Conservation (phyloP, 257 asterid genomes). For the Solanum piurae region DNA sequence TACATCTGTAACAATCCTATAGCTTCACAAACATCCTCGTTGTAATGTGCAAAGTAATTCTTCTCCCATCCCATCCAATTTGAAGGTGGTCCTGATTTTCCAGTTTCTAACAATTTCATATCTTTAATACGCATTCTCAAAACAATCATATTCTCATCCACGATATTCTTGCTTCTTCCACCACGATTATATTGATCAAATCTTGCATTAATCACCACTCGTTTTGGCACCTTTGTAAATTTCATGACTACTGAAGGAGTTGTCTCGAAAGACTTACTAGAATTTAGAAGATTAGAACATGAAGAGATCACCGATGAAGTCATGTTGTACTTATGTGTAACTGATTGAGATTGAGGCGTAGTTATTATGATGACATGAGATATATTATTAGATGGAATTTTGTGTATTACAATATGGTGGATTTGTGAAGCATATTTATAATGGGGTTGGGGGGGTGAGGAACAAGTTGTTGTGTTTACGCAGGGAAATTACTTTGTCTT, state of each 20-base stretch:
- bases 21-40: conserved; percentile 37
- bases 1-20: conserved; percentile 35
- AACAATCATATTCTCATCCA: conserved; percentile 45
- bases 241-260: background rate
- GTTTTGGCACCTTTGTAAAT: background rate
- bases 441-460: background rate
- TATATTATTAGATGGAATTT: background rate
- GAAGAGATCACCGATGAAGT: background rate
- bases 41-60: conserved; percentile 24
- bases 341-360: background rate
- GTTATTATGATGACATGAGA: background rate
- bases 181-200: background rate
- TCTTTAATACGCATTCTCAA: conserved; percentile 55
- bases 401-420: background rate
- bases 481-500: background rate
- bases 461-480: background rate
- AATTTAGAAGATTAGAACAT: background rate
- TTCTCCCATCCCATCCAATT: conserved; percentile 63
- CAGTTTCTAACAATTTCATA: conserved; percentile 24
- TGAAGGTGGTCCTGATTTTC: background rate
- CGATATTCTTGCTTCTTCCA: conserved; percentile 12
- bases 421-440: background rate
- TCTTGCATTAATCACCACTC: conserved; percentile 4
- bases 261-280: background rate
- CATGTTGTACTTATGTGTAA: background rate